Conservation (phyloP, 352 stramenopile genomes). For the Pseudoperonospora humuli region DNA sequence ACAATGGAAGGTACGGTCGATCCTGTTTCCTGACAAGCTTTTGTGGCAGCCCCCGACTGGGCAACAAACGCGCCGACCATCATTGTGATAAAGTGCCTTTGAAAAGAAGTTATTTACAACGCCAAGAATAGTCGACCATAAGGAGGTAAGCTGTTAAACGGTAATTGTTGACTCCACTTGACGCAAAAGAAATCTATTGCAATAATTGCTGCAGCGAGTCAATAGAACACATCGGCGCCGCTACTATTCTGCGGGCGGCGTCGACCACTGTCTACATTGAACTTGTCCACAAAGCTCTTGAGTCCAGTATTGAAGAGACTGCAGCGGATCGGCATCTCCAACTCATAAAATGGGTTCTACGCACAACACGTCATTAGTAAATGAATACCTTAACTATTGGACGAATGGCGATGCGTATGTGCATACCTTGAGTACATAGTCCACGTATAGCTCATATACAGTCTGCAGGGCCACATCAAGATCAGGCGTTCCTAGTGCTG, state of each 20-base stretch:
- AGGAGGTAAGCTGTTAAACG: too few species aligned
- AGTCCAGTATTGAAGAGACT: constrained; percentile 87
- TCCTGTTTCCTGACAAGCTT: too few species aligned
- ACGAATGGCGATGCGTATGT: neutral
- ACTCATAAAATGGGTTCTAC: constrained; percentile 92
- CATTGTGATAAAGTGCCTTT: neutral
- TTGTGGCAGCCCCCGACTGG: constrained; percentile 5
- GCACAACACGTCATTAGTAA: constrained; percentile 2
- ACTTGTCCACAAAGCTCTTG: constrained; percentile 83
- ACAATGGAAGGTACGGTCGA: too few species aligned
- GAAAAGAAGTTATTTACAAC: neutral
- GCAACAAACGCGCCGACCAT: constrained; percentile 9
- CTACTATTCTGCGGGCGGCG: constrained; percentile 44
- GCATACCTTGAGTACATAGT: constrained; percentile 91
- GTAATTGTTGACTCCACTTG: neutral
- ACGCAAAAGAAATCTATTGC: neutral
- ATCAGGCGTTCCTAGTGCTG: constrained; percentile 73
- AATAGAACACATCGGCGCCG: constrained; percentile 27
- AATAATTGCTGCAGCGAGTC: neutral
- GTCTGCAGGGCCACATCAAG: constrained; percentile 77
- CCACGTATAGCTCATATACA: constrained; percentile 92
- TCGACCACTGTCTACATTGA: constrained; percentile 57
- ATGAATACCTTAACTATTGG: neutral
- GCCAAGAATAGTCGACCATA: constrained; percentile 4
- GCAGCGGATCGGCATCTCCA: constrained; percentile 93